phyloP scores from a whole-genome alignment of 331 rosid species.

The Ulmus americana region DNA sequence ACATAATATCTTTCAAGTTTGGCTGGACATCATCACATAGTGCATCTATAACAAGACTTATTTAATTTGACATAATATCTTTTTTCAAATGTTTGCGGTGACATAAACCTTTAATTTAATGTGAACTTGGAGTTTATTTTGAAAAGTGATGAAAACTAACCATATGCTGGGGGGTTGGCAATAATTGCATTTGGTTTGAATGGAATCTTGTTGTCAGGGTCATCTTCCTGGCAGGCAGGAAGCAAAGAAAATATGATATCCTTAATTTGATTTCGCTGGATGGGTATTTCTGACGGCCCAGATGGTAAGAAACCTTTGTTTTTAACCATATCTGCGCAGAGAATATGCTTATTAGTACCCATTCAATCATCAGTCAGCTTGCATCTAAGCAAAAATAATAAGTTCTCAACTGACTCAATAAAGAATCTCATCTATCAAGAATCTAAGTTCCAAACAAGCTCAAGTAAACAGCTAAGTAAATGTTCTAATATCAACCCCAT shows the following conservation, averaged over 20 bases:
- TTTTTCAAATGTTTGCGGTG: too few species aligned
- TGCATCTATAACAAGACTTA: too few species aligned
- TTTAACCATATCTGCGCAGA: conserved; percentile 85
- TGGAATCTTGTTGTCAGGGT: conserved; percentile 49
- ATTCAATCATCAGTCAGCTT: neutral
- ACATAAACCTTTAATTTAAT: too few species aligned
- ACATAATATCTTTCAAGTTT: too few species aligned
- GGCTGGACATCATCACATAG: too few species aligned
- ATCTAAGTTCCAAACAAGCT: neutral
- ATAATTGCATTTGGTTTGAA: conserved; percentile 77
- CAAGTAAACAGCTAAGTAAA: neutral
- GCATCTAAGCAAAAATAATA: too few species aligned
- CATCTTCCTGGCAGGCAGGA: conserved; percentile 71
- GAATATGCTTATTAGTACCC: conserved; percentile 15
- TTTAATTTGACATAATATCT: too few species aligned
- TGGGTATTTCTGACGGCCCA: conserved; percentile 73
- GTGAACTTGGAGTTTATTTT: too few species aligned
- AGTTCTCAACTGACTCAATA: neutral
- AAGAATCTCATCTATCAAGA: neutral
- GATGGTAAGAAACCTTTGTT: conserved; percentile 95
- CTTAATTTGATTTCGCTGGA: conserved; percentile 72
- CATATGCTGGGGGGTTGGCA: conserved; percentile 96
- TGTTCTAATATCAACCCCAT: too few species aligned
- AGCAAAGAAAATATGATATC: conserved; percentile 60
- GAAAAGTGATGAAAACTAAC: conserved; percentile 39